These are phyloP conservation scores for Theobroma cacao DNA, from an alignment of 345 rosid species.

Conservation along the genomic window DNA sequence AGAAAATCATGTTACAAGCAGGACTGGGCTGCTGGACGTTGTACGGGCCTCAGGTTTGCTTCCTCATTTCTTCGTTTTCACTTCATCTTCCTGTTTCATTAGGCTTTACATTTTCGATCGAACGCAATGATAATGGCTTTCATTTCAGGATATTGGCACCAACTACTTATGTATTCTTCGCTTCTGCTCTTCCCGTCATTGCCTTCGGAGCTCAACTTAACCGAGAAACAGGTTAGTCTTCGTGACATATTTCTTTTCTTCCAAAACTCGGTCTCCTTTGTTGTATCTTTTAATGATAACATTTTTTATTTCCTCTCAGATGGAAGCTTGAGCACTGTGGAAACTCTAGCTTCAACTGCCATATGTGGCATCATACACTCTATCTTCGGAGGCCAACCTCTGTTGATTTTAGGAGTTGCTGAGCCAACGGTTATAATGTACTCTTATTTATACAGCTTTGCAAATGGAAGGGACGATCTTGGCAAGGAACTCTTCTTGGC, in stretches of 20 bases:
- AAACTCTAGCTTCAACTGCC: constrained; percentile 62
- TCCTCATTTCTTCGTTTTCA: not conserved
- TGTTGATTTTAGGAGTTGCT: constrained; percentile 77
- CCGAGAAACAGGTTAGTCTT: constrained; percentile 48
- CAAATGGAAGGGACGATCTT: constrained; percentile 45
- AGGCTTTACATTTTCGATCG: not conserved
- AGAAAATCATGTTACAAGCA: constrained; percentile 59
- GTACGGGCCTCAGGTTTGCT: constrained; percentile 47
- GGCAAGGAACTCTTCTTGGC: constrained; percentile 58
- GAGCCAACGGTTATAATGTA: constrained; percentile 87
- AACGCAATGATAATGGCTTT: not conserved
- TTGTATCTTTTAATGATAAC: not conserved
- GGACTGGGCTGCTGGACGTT: constrained; percentile 45
- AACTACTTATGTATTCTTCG: constrained; percentile 58
- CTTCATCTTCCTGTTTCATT: not conserved
- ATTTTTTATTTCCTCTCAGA: constrained; percentile 30
- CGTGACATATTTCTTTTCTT: not conserved
- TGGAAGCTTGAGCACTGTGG: constrained; percentile 59
- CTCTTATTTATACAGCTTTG: constrained; percentile 66
- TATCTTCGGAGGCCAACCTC: constrained; percentile 70
- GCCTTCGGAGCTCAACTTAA: constrained; percentile 70
- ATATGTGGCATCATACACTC: constrained; percentile 61
- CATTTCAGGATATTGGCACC: constrained; percentile 60
- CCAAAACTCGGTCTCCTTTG: not conserved
- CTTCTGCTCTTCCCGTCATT: constrained; percentile 70